These are phyloP conservation scores for Scheffersomyces spartinae DNA, from an alignment of 805 yeast genomes.

Conservation along the genomic window DNA sequence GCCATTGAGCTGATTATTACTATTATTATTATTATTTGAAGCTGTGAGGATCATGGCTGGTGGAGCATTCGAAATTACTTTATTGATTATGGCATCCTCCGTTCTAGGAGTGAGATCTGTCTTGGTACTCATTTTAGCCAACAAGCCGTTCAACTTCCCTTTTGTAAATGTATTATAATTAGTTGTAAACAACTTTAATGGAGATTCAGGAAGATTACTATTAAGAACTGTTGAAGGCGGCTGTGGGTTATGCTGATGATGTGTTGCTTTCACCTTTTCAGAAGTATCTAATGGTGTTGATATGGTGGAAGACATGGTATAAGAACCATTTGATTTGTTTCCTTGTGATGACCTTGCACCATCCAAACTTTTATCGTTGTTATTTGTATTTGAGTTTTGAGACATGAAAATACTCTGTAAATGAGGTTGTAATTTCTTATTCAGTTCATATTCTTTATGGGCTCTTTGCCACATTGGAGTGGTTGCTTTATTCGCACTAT, in stretches of 20 bases:
- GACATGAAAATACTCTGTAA: constrained; percentile 20
- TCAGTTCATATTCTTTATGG: constrained; percentile 15
- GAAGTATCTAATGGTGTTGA: constrained; percentile 24
- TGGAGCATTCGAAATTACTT: not conserved
- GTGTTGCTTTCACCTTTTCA: constrained; percentile 4
- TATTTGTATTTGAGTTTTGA: constrained; percentile 2
- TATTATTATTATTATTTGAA: constrained; percentile 1
- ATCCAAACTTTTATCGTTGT: constrained; percentile 1
- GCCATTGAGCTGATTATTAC: constrained; percentile 1
- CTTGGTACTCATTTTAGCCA: constrained; percentile 11
- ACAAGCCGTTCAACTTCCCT: constrained; percentile 16
- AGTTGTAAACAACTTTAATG: constrained; percentile 26
- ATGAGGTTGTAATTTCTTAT: constrained; percentile 13
- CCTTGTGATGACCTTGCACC: constrained; percentile 3
- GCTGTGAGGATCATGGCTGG: not conserved
- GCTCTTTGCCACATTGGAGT: constrained; percentile 28
- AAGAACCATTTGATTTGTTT: constrained; percentile 2
- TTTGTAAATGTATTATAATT: constrained; percentile 32
- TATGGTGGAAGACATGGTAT: constrained; percentile 18
- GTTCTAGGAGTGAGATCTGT: constrained; percentile 2
- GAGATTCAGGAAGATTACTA: constrained; percentile 24
- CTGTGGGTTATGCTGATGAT: constrained; percentile 1
- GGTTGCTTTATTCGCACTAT: constrained; percentile 8
- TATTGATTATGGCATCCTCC: not conserved
- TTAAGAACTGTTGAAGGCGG: constrained; percentile 4